A percentile compares a stretch with the other conserved stretches of the same genome.
Conservation (phyloP, 176 grass and related monocot genomes). For the Oryza nivara region DNA sequence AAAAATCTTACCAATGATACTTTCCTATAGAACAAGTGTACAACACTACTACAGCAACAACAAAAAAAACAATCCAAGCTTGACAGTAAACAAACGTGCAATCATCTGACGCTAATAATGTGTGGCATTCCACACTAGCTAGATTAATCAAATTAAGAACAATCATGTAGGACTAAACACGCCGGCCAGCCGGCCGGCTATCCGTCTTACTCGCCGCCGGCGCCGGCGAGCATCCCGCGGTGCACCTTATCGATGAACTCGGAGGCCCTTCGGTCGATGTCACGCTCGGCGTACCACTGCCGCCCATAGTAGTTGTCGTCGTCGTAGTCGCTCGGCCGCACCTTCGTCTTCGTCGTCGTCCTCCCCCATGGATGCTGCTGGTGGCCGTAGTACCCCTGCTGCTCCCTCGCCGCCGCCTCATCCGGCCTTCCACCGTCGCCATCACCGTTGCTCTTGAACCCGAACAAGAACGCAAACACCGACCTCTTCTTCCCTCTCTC, state of each 20-base stretch:
- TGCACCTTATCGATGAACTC: slow-evolving; percentile 56
- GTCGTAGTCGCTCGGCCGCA: slow-evolving; percentile 55
- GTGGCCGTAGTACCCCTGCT: slow-evolving; percentile 15
- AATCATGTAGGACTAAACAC: too few relatives aligned
- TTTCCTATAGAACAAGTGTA: too few relatives aligned
- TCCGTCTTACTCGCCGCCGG: slow-evolving; percentile 12
- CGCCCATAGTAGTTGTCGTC: slow-evolving; percentile 38
- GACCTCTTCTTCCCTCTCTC: slow-evolving; percentile 41
- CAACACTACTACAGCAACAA: neutral
- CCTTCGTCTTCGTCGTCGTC: slow-evolving; percentile 15
- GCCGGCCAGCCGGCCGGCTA: neutral
- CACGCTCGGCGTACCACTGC: slow-evolving; percentile 44
- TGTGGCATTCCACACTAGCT: neutral
- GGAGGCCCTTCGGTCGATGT: slow-evolving; percentile 46
- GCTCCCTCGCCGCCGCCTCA: neutral
- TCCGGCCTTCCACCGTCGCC: neutral
- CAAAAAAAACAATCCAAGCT: neutral
- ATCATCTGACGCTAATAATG: neutral
- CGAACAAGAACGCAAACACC: slow-evolving; percentile 41
- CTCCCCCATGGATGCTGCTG: neutral
- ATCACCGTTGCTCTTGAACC: slow-evolving; percentile 4
- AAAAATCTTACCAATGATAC: too few relatives aligned
- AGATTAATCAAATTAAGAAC: neutral
- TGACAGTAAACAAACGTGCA: neutral
- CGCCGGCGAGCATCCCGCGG: slow-evolving; percentile 31